Conservation (phyloP, 805 yeast genomes). For the Schwanniomyces polymorphus region DNA sequence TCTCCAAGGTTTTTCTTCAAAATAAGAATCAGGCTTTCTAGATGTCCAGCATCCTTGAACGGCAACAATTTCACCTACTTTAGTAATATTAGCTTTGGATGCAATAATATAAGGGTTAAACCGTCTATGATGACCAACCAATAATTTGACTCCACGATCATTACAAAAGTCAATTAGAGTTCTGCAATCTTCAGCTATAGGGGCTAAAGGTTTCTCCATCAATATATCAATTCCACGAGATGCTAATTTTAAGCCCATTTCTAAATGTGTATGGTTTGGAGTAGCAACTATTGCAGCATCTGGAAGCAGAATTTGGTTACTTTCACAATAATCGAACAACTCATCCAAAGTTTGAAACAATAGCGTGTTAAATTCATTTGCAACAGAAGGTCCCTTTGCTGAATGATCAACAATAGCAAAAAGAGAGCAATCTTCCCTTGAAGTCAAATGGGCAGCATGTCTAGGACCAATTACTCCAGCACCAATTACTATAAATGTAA, state of each 20-base stretch:
- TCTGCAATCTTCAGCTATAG: constrained; percentile 33
- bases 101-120: constrained; percentile 42
- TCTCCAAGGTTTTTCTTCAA: constrained; percentile 39
- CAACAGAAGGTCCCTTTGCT: constrained; percentile 29
- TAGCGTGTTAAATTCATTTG: constrained; percentile 21
- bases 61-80: constrained; percentile 33
- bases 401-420: constrained; percentile 38
- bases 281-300: constrained; percentile 43
- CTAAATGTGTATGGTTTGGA: constrained; percentile 42
- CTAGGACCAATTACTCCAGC: constrained; percentile 44
- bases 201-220: constrained; percentile 41
- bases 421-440: constrained; percentile 22
- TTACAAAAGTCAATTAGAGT: constrained; percentile 28
- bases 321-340: constrained; percentile 23
- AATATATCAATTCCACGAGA: constrained; percentile 34
- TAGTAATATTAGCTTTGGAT: constrained; percentile 30
- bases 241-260: constrained; percentile 33
- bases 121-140: constrained; percentile 44
- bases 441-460: constrained; percentile 34
- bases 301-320: constrained; percentile 23
- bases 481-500: constrained; percentile 31
- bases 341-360: constrained; percentile 24
- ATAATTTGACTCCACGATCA: constrained; percentile 24
- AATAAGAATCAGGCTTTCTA: constrained; percentile 34
- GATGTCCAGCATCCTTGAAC: constrained; percentile 44